Base-by-base conservation (phyloP, 2,329 filamentous ascomycete species). In the Cladophialophora immunda region DNA sequence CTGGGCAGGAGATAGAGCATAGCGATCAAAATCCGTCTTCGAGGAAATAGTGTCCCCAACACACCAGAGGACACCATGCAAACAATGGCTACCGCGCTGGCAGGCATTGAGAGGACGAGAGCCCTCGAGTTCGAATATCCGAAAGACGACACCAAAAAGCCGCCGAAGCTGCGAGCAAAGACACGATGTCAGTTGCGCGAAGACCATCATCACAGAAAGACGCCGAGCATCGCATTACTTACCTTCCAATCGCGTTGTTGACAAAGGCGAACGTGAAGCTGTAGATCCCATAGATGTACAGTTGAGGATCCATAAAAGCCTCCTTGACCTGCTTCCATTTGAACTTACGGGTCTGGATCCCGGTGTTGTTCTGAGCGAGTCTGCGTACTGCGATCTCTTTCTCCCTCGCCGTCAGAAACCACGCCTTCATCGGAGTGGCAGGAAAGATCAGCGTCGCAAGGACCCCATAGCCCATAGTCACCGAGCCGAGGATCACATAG, bases 371-470 rank as follows among this genome's bases (percentile, higher is more conserved):
- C 62, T 81, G 79, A 4, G 85, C 83, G 2, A 89, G 84, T 1
- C 87, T 83, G 76, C 88, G 86, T 1, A 89, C 79, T 83, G 88
- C 86, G 53, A 89, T 81, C 38, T 81, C 81, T 80, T 91, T 91
- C 73, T 90, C 88, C 63, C 86, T 82, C 71, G 91, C 88, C 9
- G 79, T 83, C 73, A 89, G 90, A 76, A 88, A 91, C 75, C 89
- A 89, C 27, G 90, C 89, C 6, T 87, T 83, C 89, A 92, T 91
- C 0, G 89, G 90, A n/a, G 85, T 88, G 75, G 92, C 89, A 1
- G 89, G 88, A n/a, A 84, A 77, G 55, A 81, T 78, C 22, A 80
- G 41, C 15, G 80, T 68, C 50, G 60, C 52, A 9, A 74, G 54
- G 17, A 76, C 50, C 0, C 78, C 77, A 1, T 78, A 64, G 2